Percentiles rank a stretch among this genome's conserved stretches.
Conservation (phyloP, 1,284 basidiomycete species). For the Naganishia liquefaciens region DNA sequence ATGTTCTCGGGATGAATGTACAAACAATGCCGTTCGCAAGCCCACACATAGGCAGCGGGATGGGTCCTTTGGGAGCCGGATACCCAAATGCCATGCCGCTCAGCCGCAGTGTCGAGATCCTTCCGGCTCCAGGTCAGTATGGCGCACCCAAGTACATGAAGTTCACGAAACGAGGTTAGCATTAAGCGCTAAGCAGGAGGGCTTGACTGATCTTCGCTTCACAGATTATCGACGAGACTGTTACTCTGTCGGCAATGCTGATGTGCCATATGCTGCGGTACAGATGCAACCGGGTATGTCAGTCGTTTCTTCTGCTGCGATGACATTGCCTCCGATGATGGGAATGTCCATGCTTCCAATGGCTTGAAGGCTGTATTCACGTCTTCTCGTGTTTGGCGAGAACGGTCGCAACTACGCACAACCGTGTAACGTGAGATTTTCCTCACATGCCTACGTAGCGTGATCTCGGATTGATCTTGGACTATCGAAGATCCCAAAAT, state of each 20-base stretch:
- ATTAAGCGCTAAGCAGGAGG: no score
- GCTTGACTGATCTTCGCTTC: background rate
- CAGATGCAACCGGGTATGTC: constrained; percentile 4
- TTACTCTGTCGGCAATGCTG: constrained; percentile 34
- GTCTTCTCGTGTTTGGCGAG: no score
- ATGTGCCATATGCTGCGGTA: constrained; percentile 29
- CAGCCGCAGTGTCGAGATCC: constrained; percentile 29
- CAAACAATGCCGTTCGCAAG: constrained; percentile 32
- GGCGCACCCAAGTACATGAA: constrained; percentile 27
- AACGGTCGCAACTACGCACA: no score
- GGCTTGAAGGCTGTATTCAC: background rate
- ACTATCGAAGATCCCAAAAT: no score
- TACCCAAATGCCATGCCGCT: constrained; percentile 35
- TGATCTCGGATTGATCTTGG: no score
- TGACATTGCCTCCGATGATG: constrained; percentile 6
- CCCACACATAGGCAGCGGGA: constrained; percentile 25
- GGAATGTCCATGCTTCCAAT: constrained; percentile 1
- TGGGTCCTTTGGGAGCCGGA: constrained; percentile 20
- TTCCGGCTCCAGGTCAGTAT: constrained; percentile 30
- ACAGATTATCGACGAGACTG: constrained; percentile 34
- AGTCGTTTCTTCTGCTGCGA: background rate
- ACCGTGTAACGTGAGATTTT: no score
- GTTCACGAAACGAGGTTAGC: constrained; percentile 32
- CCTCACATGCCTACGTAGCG: no score
- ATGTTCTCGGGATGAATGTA: constrained; percentile 27